phyloP scores from a whole-genome alignment of 1,139 yeast genomes.

The Lodderomyces pseudojiufengensis region DNA sequence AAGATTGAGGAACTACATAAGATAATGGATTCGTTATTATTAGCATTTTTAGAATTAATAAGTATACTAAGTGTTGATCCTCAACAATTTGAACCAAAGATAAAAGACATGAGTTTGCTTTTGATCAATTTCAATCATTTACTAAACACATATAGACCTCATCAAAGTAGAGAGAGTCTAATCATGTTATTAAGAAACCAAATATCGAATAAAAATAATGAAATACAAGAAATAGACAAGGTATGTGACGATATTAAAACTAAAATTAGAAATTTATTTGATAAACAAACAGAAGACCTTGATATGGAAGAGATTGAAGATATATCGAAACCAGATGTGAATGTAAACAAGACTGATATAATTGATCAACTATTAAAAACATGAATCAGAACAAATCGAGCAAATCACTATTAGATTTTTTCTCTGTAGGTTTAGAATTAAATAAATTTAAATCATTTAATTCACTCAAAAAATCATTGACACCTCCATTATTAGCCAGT shows the following conservation, averaged over 20 bases:
- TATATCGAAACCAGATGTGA: too few species aligned
- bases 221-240: slow-evolving; percentile 49
- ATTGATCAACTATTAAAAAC: not conserved
- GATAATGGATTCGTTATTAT: slow-evolving; percentile 61
- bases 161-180: slow-evolving; percentile 80
- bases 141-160: slow-evolving; percentile 82
- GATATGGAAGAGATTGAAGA: slow-evolving; percentile 7
- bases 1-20: slow-evolving; percentile 67
- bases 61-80: slow-evolving; percentile 75
- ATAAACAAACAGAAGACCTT: slow-evolving; percentile 7
- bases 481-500: slow-evolving; percentile 15
- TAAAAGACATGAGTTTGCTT: slow-evolving; percentile 70
- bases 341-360: too few species aligned
- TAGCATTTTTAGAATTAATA: slow-evolving; percentile 69
- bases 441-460: slow-evolving; percentile 67
- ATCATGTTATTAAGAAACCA: slow-evolving; percentile 67
- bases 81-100: slow-evolving; percentile 56
- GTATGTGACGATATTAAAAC: slow-evolving; percentile 43
- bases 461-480: slow-evolving; percentile 51
- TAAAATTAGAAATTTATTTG: slow-evolving; percentile 32
- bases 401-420: slow-evolving; percentile 42
- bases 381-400: slow-evolving; percentile 50
- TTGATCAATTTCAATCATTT: slow-evolving; percentile 81
- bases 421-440: not conserved
- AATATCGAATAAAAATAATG: slow-evolving; percentile 49